Base-by-base conservation (phyloP, 805 yeast species). In the Hanseniaspora jakobsenii region DNA sequence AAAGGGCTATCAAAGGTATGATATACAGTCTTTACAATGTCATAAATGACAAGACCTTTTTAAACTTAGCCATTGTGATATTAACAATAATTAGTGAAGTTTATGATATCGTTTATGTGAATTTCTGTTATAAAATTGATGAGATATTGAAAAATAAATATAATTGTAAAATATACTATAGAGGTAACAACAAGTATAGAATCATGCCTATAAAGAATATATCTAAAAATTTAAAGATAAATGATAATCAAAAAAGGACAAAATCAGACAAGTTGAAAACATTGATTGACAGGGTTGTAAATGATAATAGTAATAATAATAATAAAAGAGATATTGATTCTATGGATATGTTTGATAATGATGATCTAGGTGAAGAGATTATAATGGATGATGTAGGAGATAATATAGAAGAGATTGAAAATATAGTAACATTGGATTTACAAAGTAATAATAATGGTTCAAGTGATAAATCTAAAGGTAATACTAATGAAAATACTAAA, bases 41-140 rank as follows among this genome's bases (percentile, higher is more conserved):
- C 1, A 42, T 42, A 13, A 42, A 42, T 12, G 31, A 23, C 17
- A 42, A 42, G 29, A 35, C 46, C 6, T 42, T 42, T 21, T 35
- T 42, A 5, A 42, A 42, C 16, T 28, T 42, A 27, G 37, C 38
- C 16, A 21, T 42, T 9, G 32, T 35, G 8, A 35, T 42, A 35
- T 22, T 42, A 3, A 29, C 46, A 16, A 19, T 42, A 3, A 35
- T 42, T n/a, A 17, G 34, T 4, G 46, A 42, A 22, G 10, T 42
- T 13, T 28, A 35, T 23, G 23, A 26, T 18, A 21, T 42, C 4
- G 10, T 42, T 7, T 18, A 22, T 2, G 24, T 16, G 5, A 32
- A 35, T 3, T 42, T 26, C 23, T 19, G 17, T 2, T 4, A 29
- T 4, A 35, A 29, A 22, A 35, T 42, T 10, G 39, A 42, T 27